phyloP scores from a whole-genome alignment of 176 grass and related monocot species.

The Bothriochloa decipiens region DNA sequence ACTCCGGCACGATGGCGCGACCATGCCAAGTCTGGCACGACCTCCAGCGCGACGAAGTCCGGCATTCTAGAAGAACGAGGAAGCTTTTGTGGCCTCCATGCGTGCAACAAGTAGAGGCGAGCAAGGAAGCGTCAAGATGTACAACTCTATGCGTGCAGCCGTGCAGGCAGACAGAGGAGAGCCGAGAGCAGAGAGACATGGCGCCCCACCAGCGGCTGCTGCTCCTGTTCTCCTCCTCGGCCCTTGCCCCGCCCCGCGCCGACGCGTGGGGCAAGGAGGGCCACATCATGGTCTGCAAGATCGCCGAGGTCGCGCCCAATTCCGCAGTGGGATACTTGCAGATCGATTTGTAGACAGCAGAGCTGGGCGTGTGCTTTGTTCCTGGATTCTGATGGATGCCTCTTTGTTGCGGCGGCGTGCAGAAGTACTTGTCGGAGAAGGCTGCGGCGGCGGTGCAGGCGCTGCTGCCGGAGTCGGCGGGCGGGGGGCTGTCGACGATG shows the following conservation, averaged over 20 bases:
- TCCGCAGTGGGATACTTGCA: background rate
- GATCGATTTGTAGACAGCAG: background rate
- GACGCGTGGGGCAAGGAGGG: constrained; percentile 92
- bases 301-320: constrained; percentile 63
- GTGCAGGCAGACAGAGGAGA: too few relatives aligned
- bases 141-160: too few relatives aligned
- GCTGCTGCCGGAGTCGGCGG: constrained; percentile 66
- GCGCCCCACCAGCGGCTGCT: constrained; percentile 2
- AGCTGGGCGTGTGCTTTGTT: too few relatives aligned
- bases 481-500: constrained; percentile 71
- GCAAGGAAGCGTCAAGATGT: too few relatives aligned
- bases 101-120: too few relatives aligned
- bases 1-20: too few relatives aligned
- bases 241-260: constrained; percentile 35
- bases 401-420: background rate
- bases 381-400: background rate
- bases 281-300: constrained; percentile 93
- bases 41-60: too few relatives aligned
- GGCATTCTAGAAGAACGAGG: too few relatives aligned
- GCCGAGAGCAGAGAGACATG: background rate
- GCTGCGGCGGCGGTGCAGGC: constrained; percentile 65
- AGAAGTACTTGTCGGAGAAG: constrained; percentile 73
- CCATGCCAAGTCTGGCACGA: too few relatives aligned
- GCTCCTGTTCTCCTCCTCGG: constrained; percentile 31
- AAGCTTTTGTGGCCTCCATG: too few relatives aligned